Percentiles rank a stretch among this genome's conserved stretches.
Conservation (phyloP, 129 eudicot genomes). For the Helianthus tuberosus region DNA sequence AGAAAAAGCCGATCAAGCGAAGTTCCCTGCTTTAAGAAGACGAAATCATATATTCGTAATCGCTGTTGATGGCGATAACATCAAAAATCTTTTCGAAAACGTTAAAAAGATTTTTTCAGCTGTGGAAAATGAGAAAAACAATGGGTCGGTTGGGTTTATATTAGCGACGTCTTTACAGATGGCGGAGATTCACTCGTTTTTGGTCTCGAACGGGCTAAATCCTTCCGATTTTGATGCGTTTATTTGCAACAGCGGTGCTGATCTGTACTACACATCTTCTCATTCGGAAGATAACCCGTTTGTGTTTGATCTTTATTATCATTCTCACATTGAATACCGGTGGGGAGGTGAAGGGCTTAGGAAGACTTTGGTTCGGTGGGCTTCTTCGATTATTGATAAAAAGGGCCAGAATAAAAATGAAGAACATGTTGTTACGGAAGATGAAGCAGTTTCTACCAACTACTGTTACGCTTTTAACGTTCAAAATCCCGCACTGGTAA, state of each 20-base stretch:
- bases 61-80: slow-evolving; percentile 67
- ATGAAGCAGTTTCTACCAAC: slow-evolving; percentile 81
- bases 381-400: slow-evolving; percentile 60
- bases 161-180: slow-evolving; percentile 85
- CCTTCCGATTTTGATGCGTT: slow-evolving; percentile 93
- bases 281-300: slow-evolving; percentile 75
- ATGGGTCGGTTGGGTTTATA: slow-evolving; percentile 83
- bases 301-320: slow-evolving; percentile 87
- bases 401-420: slow-evolving; percentile 51
- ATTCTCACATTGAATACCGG: slow-evolving; percentile 92
- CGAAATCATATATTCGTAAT: slow-evolving; percentile 71
- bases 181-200: slow-evolving; percentile 66
- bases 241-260: slow-evolving; percentile 96
- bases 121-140: slow-evolving; percentile 64
- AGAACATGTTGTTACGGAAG: slow-evolving; percentile 71
- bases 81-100: slow-evolving; percentile 51
- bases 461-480: slow-evolving; percentile 93
- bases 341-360: slow-evolving; percentile 99
- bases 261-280: slow-evolving; percentile 77
- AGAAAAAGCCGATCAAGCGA: slow-evolving; percentile 69
- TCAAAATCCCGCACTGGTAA: slow-evolving; percentile 75
- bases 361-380: slow-evolving; percentile 94
- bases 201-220: slow-evolving; percentile 68
- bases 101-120: slow-evolving; percentile 70
- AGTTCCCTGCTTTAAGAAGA: slow-evolving; percentile 89